Evolutionary conservation across 805 yeast species (phyloP).

Genomic region (Saccharomycopsis sp.): DNA sequence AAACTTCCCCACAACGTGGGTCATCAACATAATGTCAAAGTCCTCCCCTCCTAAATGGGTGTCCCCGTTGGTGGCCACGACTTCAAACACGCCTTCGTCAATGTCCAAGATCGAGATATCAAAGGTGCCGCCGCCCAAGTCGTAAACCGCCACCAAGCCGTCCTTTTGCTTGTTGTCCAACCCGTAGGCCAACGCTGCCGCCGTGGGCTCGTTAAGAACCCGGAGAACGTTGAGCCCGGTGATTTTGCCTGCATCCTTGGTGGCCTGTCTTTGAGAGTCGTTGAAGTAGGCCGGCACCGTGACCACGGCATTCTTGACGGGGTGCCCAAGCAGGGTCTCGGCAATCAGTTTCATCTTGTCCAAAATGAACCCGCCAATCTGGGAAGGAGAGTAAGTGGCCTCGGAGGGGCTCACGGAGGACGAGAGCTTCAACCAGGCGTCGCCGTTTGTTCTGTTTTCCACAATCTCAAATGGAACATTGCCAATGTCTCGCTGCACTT

Average conservation of each 20-base stretch:
- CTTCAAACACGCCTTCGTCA: conserved; percentile 76
- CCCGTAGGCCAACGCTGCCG: conserved; percentile 80
- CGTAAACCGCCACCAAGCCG: conserved; percentile 45
- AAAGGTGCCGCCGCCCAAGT: conserved; percentile 81
- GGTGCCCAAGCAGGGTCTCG: conserved; percentile 42
- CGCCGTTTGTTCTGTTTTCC: conserved; percentile 48
- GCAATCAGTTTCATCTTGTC: conserved; percentile 61
- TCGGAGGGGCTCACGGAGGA: conserved; percentile 24
- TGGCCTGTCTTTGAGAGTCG: conserved; percentile 75
- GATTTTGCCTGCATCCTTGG: conserved; percentile 67
- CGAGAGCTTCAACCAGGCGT: conserved; percentile 47
- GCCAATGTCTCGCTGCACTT: conserved; percentile 57
- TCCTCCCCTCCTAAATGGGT: conserved; percentile 85
- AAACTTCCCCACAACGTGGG: conserved; percentile 50
- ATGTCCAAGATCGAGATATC: conserved; percentile 72
- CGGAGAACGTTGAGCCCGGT: conserved; percentile 71
- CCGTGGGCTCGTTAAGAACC: conserved; percentile 78
- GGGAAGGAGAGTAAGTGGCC: conserved; percentile 51
- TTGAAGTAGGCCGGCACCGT: conserved; percentile 83
- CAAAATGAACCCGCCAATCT: conserved; percentile 58
- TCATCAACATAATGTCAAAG: conserved; percentile 58
- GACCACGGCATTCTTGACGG: conserved; percentile 63
- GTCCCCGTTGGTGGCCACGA: conserved; percentile 74
- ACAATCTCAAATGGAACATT: conserved; percentile 58
- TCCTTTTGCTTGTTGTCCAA: conserved; percentile 40